A percentile compares a stretch with the other conserved stretches of the same genome.
phyloP scores from a whole-genome alignment of 2,329 filamentous ascomycete genomes.

The Fusarium camptoceras region DNA sequence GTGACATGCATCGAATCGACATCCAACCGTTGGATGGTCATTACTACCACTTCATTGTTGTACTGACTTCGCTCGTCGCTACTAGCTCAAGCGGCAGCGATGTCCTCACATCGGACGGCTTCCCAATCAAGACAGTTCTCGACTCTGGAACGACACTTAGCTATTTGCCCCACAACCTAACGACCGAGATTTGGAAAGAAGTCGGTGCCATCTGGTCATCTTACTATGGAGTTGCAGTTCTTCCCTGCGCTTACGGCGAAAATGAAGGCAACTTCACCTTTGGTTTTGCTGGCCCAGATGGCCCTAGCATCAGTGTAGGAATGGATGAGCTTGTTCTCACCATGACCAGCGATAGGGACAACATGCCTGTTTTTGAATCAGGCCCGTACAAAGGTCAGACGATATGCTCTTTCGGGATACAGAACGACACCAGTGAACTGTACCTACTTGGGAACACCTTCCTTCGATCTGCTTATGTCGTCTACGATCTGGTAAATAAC shows the following conservation, averaged over 20 bases:
- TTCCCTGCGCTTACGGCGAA: slow-evolving; percentile 63
- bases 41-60: slow-evolving; percentile 62
- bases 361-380: slow-evolving; percentile 51
- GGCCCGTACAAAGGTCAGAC: slow-evolving; percentile 59
- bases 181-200: slow-evolving; percentile 64
- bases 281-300: slow-evolving; percentile 61
- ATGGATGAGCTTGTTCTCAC: slow-evolving; percentile 69
- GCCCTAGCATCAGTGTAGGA: slow-evolving; percentile 62
- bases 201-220: slow-evolving; percentile 62
- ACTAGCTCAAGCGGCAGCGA: slow-evolving; percentile 63
- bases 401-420: slow-evolving; percentile 68
- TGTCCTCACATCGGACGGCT: slow-evolving; percentile 54
- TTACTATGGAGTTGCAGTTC: slow-evolving; percentile 54
- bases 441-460: slow-evolving; percentile 69
- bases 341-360: slow-evolving; percentile 50
- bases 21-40: slow-evolving; percentile 58
- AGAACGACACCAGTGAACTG: slow-evolving; percentile 57
- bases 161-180: slow-evolving; percentile 74
- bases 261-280: slow-evolving; percentile 65
- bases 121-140: slow-evolving; percentile 71
- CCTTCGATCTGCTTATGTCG: slow-evolving; percentile 69
- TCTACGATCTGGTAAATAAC: slow-evolving; percentile 70
- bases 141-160: slow-evolving; percentile 81
- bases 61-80: slow-evolving; percentile 61
- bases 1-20: slow-evolving; percentile 70